Evolutionary conservation across 805 yeast genomes (phyloP).

Genomic region (Teunomyces cretensis): DNA sequence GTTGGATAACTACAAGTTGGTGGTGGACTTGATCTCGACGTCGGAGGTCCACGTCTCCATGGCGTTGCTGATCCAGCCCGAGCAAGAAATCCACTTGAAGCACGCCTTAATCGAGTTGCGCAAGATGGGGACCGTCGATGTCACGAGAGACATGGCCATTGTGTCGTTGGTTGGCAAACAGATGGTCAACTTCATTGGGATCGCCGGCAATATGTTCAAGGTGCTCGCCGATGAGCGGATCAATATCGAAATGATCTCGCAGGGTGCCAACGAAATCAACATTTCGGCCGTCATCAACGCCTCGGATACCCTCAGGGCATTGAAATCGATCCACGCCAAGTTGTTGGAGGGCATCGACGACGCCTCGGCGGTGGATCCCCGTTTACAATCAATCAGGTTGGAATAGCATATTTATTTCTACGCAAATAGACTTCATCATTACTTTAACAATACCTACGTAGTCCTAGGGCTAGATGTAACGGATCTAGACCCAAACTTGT

Average conservation of each 20-base stretch:
- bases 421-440: neutral
- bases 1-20: conserved; percentile 78
- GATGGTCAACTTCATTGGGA: conserved; percentile 95
- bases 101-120: conserved; percentile 77
- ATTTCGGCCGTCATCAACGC: conserved; percentile 93
- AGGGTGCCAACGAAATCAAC: conserved; percentile 97
- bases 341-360: conserved; percentile 50
- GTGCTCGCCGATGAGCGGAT: conserved; percentile 88
- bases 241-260: conserved; percentile 96
- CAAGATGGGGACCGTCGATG: conserved; percentile 84
- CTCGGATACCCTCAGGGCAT: conserved; percentile 77
- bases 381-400: conserved; percentile 30
- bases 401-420: conserved; percentile 5
- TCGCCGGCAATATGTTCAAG: conserved; percentile 95
- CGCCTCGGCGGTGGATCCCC: conserved; percentile 27
- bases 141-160: conserved; percentile 84
- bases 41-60: conserved; percentile 97
- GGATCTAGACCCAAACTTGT: no score
- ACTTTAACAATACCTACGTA: no score
- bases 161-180: conserved; percentile 94
- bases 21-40: conserved; percentile 94
- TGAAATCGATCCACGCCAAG: conserved; percentile 79
- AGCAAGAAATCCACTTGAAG: conserved; percentile 62
- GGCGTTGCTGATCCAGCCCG: conserved; percentile 82
- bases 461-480: no score